Evolutionary conservation across 805 yeast species (phyloP).

Genomic region (Barnettozyma vustinii): DNA sequence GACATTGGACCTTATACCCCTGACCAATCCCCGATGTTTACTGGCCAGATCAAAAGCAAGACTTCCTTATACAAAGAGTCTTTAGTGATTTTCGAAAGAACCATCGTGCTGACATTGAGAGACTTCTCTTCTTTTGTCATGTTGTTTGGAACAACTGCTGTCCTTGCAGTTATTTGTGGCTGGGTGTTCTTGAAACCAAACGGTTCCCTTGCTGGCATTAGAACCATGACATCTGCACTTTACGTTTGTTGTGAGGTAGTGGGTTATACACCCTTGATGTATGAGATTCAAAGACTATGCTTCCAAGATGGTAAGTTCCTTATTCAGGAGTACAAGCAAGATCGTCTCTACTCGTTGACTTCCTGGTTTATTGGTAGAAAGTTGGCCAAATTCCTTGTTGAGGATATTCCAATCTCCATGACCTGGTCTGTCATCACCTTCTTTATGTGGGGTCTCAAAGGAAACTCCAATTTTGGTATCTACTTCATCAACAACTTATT

Average conservation of each 20-base stretch:
- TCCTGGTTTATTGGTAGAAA: constrained; percentile 37
- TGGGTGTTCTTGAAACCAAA: constrained; percentile 72
- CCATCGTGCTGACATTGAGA: constrained; percentile 40
- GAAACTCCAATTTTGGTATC: constrained; percentile 46
- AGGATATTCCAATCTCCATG: constrained; percentile 61
- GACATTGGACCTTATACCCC: constrained; percentile 10
- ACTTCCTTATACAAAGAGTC: constrained; percentile 39
- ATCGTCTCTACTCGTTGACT: constrained; percentile 15
- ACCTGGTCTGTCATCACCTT: constrained; percentile 58
- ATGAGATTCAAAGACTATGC: constrained; percentile 55
- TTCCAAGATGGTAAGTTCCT: constrained; percentile 47
- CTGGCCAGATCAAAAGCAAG: constrained; percentile 16
- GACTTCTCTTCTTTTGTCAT: constrained; percentile 46
- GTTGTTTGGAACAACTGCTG: constrained; percentile 37
- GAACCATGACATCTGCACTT: constrained; percentile 50
- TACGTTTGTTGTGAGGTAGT: constrained; percentile 50
- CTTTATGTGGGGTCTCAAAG: constrained; percentile 71
- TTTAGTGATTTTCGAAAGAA: constrained; percentile 41
- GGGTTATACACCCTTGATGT: constrained; percentile 49
- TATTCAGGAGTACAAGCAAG: constrained; percentile 36
- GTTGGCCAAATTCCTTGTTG: constrained; percentile 57
- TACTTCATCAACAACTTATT: constrained; percentile 58
- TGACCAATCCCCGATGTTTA: neutral
- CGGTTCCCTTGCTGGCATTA: constrained; percentile 53
- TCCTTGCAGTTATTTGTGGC: constrained; percentile 59